phyloP scores from a whole-genome alignment of 176 grass and related monocot species.

The Microstegium vimineum region DNA sequence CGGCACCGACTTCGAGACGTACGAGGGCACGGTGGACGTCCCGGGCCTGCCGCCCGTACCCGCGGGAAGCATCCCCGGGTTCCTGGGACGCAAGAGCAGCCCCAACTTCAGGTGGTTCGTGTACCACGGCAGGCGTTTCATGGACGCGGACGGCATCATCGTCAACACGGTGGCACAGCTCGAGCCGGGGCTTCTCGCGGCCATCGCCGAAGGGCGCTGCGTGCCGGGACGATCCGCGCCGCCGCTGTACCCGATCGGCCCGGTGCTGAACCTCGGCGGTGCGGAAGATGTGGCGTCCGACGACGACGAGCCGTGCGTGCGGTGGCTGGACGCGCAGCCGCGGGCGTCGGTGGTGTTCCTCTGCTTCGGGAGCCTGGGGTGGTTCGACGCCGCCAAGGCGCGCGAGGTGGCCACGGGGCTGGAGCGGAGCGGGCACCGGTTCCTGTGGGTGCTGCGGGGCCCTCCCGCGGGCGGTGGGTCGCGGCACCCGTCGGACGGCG shows the following conservation, averaged over 20 bases:
- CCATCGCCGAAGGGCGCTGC: conserved; percentile 21
- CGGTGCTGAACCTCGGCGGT: conserved; percentile 1
- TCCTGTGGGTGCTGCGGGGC: conserved; percentile 55
- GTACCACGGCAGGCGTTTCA: conserved; percentile 47
- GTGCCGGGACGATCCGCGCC: conserved; percentile 9
- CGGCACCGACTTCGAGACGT: conserved; percentile 14
- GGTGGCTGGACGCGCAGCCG: conserved; percentile 56
- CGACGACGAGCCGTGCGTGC: conserved; percentile 21
- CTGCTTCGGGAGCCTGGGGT: conserved; percentile 58
- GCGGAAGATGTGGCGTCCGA: background rate
- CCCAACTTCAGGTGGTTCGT: conserved; percentile 49
- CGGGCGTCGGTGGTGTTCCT: conserved; percentile 51
- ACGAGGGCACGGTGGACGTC: conserved; percentile 26
- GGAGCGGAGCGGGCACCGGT: conserved; percentile 45
- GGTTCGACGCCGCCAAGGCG: conserved; percentile 32
- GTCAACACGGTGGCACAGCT: conserved; percentile 49
- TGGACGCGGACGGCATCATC: conserved; percentile 48
- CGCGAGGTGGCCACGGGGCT: conserved; percentile 40
- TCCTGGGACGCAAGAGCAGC: conserved; percentile 15
- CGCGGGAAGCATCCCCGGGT: conserved; percentile 6
- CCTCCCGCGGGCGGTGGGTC: background rate
- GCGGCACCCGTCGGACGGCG: background rate
- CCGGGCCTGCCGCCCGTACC: conserved; percentile 48
- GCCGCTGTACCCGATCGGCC: conserved; percentile 50
- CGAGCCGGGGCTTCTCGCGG: conserved; percentile 22